Evolutionary conservation across 441 rosid species (phyloP).

Genomic region (Hypseocharis bilobata): DNA sequence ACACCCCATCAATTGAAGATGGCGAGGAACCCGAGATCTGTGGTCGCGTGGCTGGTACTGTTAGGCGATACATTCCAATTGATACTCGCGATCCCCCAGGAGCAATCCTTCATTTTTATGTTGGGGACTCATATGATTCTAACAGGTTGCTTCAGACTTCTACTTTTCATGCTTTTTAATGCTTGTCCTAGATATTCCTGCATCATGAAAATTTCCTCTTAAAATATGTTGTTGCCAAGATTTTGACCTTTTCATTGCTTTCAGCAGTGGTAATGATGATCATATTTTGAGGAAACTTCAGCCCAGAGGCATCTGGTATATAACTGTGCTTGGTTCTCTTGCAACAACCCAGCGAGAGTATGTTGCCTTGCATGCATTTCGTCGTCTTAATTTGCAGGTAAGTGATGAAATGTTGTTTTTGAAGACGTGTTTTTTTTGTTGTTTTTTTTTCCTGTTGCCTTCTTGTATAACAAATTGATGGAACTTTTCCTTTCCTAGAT

Average conservation of each 20-base stretch:
- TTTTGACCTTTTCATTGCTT: not conserved
- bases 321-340: slow-evolving; percentile 92
- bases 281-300: slow-evolving; percentile 81
- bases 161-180: not conserved
- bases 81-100: slow-evolving; percentile 94
- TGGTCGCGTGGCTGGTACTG: slow-evolving; percentile 87
- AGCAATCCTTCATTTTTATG: slow-evolving; percentile 89
- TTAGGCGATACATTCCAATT: slow-evolving; percentile 78
- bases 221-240: slow-evolving; percentile 6
- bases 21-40: slow-evolving; percentile 57
- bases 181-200: not conserved
- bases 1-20: slow-evolving; percentile 32
- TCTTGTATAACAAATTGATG: slow-evolving; percentile 14
- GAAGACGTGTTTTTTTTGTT: not conserved
- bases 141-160: slow-evolving; percentile 36
- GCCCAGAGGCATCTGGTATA: slow-evolving; percentile 67
- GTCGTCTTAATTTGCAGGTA: slow-evolving; percentile 90
- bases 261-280: slow-evolving; percentile 67
- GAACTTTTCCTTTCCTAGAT: slow-evolving; percentile 39
- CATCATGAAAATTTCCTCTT: not conserved
- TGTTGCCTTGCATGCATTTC: slow-evolving; percentile 92
- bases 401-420: slow-evolving; percentile 14
- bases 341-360: slow-evolving; percentile 98
- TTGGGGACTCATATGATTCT: slow-evolving; percentile 68
- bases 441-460: slow-evolving; percentile 12